Evolutionary conservation across 1,284 basidiomycete genomes (phyloP), one percentile per base, ranked within the genome.

Genomic region (Apiotrichum porosum): DNA sequence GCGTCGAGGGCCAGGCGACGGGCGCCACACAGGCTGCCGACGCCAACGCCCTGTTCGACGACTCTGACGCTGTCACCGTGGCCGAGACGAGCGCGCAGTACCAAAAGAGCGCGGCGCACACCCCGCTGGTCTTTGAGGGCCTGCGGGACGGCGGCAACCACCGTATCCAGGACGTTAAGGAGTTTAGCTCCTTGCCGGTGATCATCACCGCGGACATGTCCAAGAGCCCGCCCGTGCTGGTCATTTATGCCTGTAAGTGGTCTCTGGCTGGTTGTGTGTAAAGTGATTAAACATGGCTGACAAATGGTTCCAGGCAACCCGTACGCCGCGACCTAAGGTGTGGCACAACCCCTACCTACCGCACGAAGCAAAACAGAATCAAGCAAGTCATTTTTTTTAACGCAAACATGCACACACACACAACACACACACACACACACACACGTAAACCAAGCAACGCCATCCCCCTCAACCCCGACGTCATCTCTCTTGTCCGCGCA

Each of bases 151-250:
- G 26, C 26, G 12, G 8, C 8, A 28, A 6, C 26, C 92, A 95
- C 74, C 86, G 82, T 75, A 88, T 93, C 62, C 92, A 97, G 75
- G 89, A 92, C 63, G 87, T 97, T 64, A 83, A 80, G 62, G 90
- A 94, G 69, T 74, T 93, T 60, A 86, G 87, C 83, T 87, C 81
- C 38, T 85, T 95, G 35, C 91, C 90, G 46, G 91, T 92, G 61
- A 91, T 94, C 65, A 83, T 95, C 58, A 91, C 89, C 32, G 88
- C 89, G 31, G 91, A 95, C 71, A 75, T 94, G 61, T 89, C 87
- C 57, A 93, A 92, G 80, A 90, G 86, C 60, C 91, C 91, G 44
- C 91, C 91, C 9, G 90, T 94, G 57, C 85, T 93, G 72, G 89
- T 92, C 47, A 65, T 71, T 19, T 70, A 68, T 56, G 69, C 69